phyloP scores from a whole-genome alignment of 495 filamentous ascomycete species.

The Tirmania nivea region DNA sequence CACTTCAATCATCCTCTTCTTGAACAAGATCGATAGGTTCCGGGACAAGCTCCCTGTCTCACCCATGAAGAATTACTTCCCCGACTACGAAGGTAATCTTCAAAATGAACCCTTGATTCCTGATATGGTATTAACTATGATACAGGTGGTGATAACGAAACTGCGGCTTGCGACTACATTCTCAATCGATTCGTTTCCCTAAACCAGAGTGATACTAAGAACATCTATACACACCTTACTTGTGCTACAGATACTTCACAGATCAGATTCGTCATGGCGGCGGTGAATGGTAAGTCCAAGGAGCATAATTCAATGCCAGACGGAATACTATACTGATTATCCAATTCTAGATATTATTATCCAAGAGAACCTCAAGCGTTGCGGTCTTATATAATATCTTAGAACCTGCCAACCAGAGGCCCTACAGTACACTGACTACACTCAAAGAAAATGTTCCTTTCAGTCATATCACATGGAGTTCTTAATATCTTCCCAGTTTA shows the following conservation, averaged over 20 bases:
- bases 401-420: too few species aligned
- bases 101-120: background rate
- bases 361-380: slow-evolving; percentile 95
- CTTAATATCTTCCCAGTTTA: too few species aligned
- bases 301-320: slow-evolving; percentile 17
- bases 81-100: slow-evolving; percentile 60
- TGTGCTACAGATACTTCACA: slow-evolving; percentile 96
- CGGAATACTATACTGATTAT: slow-evolving; percentile 1
- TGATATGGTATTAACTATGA: slow-evolving; percentile 5
- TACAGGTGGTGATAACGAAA: slow-evolving; percentile 64
- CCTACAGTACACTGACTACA: too few species aligned
- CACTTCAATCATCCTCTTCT: slow-evolving; percentile 96
- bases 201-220: slow-evolving; percentile 97
- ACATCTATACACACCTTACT: slow-evolving; percentile 99
- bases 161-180: slow-evolving; percentile 87
- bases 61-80: slow-evolving; percentile 99
- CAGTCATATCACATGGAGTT: too few species aligned
- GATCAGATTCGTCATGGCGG: slow-evolving; percentile 99
- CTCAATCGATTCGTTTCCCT: slow-evolving; percentile 90
- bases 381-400: slow-evolving; percentile 67
- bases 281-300: slow-evolving; percentile 67
- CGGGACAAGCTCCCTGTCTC: slow-evolving; percentile 98
- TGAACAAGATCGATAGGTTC: slow-evolving; percentile 99
- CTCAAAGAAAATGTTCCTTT: too few species aligned
- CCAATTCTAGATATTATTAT: slow-evolving; percentile 76